Conservation (phyloP, 2,329 filamentous ascomycete species). For the Sphaerulina musiva region DNA sequence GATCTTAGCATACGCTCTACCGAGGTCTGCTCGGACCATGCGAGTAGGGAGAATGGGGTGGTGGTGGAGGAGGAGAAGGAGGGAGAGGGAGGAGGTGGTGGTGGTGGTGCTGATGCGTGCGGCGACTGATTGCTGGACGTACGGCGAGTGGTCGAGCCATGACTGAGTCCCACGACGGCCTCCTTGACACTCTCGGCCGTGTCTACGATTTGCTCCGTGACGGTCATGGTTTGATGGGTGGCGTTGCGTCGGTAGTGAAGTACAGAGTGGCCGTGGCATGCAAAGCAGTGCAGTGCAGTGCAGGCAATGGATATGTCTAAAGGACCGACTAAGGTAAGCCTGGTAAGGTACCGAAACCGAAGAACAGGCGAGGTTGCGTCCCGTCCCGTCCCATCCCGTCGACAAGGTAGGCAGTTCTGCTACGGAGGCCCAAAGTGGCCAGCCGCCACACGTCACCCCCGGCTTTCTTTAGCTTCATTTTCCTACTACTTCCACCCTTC, state of each 20-base stretch:
- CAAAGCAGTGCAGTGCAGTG: too few species aligned
- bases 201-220: constrained; percentile 33
- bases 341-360: not conserved
- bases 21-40: not conserved
- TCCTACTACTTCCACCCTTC: too few species aligned
- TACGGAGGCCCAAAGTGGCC: too few species aligned
- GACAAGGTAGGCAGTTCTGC: too few species aligned
- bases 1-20: constrained; percentile 12
- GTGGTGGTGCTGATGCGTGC: too few species aligned
- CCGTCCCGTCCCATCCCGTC: too few species aligned
- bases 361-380: not conserved
- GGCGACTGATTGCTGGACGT: constrained; percentile 16
- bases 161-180: constrained; percentile 43
- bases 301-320: too few species aligned
- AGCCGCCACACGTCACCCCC: too few species aligned
- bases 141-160: constrained; percentile 34
- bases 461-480: too few species aligned
- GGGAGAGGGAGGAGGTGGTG: not conserved
- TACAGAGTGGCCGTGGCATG: not conserved
- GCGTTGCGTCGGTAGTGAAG: not conserved
- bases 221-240: constrained; percentile 25
- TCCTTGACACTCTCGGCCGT: constrained; percentile 37
- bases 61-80: not conserved
- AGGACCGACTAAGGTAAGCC: not conserved
- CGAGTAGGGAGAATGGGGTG: constrained; percentile 12